Conservation (phyloP, 2,329 filamentous ascomycete genomes). For the Exophiala bonariae region DNA sequence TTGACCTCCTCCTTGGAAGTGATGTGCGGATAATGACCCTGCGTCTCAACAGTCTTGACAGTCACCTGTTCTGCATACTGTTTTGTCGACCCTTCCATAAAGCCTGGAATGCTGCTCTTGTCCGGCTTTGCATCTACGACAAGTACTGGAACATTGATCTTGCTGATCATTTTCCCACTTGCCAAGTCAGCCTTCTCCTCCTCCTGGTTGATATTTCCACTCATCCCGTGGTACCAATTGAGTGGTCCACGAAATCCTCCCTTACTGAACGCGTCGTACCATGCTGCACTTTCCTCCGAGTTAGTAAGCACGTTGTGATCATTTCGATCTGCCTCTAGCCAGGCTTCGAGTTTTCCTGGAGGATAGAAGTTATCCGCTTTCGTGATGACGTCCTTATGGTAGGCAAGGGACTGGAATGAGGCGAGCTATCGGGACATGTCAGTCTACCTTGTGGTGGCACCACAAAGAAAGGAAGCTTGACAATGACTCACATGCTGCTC, state of each 20-base stretch:
- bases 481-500: slow-evolving; percentile 28
- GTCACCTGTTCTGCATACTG: slow-evolving; percentile 21
- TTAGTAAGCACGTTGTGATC: slow-evolving; percentile 23
- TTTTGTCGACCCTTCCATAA: slow-evolving; percentile 18
- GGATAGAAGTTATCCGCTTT: slow-evolving; percentile 28
- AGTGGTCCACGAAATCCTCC: slow-evolving; percentile 24
- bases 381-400: slow-evolving; percentile 23
- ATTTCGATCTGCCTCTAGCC: slow-evolving; percentile 24
- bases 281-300: slow-evolving; percentile 8
- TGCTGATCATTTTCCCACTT: slow-evolving; percentile 1
- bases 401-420: slow-evolving; percentile 31
- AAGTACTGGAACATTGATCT: slow-evolving; percentile 25
- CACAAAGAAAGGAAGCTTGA: background rate
- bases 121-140: slow-evolving; percentile 20
- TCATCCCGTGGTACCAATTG: slow-evolving; percentile 30
- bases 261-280: background rate
- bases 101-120: slow-evolving; percentile 10
- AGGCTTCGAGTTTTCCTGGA: slow-evolving; percentile 25
- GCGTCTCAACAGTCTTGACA: slow-evolving; percentile 20
- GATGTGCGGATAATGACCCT: slow-evolving; percentile 25
- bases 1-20: slow-evolving; percentile 1
- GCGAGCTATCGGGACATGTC: slow-evolving; percentile 12
- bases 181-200: slow-evolving; percentile 25
- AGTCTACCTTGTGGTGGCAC: too few species aligned
- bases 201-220: slow-evolving; percentile 26